phyloP scores from a whole-genome alignment of 2,329 filamentous ascomycete species.

The Pochonia chlamydosporia region DNA sequence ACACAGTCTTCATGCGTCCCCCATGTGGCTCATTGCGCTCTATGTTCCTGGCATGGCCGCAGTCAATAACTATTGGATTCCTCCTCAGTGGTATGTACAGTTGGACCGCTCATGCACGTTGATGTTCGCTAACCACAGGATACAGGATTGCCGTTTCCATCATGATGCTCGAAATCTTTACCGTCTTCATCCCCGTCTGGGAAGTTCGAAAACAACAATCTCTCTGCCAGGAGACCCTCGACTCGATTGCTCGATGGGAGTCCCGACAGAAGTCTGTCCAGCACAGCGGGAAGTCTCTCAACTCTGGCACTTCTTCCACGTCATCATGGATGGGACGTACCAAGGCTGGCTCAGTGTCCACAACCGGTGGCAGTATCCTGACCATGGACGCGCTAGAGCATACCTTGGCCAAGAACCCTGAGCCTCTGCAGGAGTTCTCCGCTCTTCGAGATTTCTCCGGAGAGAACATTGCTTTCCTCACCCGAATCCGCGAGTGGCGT shows the following conservation, averaged over 20 bases:
- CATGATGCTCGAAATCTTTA: constrained; percentile 56
- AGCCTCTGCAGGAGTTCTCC: constrained; percentile 54
- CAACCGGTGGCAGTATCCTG: constrained; percentile 39
- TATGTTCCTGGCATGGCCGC: constrained; percentile 43
- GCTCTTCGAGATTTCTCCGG: constrained; percentile 59
- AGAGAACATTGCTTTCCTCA: constrained; percentile 63
- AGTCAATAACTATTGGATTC: constrained; percentile 50
- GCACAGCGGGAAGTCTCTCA: constrained; percentile 25
- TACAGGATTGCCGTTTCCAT: constrained; percentile 53
- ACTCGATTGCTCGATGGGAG: constrained; percentile 44
- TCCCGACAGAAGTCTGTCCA: constrained; percentile 28
- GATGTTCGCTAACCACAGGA: constrained; percentile 2
- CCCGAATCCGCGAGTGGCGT: constrained; percentile 42
- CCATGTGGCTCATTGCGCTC: constrained; percentile 60
- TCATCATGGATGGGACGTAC: constrained; percentile 33
- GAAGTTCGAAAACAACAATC: constrained; percentile 43
- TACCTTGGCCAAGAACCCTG: constrained; percentile 49
- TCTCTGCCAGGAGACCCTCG: constrained; percentile 41
- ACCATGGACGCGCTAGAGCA: constrained; percentile 57
- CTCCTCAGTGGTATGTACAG: constrained; percentile 53
- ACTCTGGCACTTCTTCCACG: constrained; percentile 25
- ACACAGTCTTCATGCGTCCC: constrained; percentile 54
- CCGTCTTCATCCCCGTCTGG: constrained; percentile 57
- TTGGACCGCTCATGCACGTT: constrained; percentile 1
- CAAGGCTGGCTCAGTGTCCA: constrained; percentile 26